Evolutionary conservation across 345 rosid species (phyloP).

Genomic region (Citrus sinensis): DVS_A1.0 CM039169.1:17557001-17557500

Average conservation of each 20-base stretch:
- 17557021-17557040: neutral
- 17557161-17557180: too few relatives aligned
- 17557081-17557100: neutral
- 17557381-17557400: neutral
- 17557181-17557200: too few relatives aligned
- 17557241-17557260: neutral
- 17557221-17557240: neutral
- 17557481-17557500: too few relatives aligned
- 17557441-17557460: too few relatives aligned
- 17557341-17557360: neutral
- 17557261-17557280: too few relatives aligned
- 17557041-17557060: neutral
- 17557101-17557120: neutral
- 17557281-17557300: too few relatives aligned
- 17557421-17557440: neutral
- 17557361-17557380: neutral
- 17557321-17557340: neutral
- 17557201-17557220: too few relatives aligned
- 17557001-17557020: neutral
- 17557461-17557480: too few relatives aligned
- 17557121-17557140: neutral
- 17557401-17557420: neutral
- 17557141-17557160: neutral
- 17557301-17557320: too few relatives aligned
- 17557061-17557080: neutral